Base-by-base conservation (phyloP, 768 basidiomycete genomes). In the Tremella fuciformis region DNA sequence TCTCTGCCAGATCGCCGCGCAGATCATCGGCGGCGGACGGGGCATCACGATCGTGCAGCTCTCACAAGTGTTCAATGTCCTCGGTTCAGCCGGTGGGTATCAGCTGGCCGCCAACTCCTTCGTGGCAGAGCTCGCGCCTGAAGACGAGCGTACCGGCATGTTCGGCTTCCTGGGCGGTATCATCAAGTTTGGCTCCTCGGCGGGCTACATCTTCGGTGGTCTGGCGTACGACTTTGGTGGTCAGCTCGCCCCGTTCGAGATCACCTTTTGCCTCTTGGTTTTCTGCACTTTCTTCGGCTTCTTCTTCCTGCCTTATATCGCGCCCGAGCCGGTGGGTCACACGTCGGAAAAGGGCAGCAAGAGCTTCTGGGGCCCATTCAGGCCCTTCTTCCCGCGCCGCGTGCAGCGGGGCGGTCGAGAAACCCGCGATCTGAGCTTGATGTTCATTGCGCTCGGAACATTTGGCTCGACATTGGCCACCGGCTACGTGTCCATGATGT, bases 41-140 rank as follows among this genome's bases (percentile, higher is more conserved):
- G 74, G 71, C 3, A 64, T 74, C 18, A 38, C 47, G 13, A 66
- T 75, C 34, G 65, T 75, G 24, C 71, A 70, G 49, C 47, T 55
- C n/a, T 70, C 76, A 0, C 77, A 78, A 51, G 34, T 69, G 24
- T 57, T 77, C 59, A 76, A 75, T 13, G 66, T 76, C 21, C 39
- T 75, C 2, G 77, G 77, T 6, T 69, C 69, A 0, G 73, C 67
- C 3, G 73, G 70, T 0, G 77, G 76, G 22, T 76, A 76, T 52
- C 65, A 71, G 50, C 65, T 78, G n/a, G 66, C 70, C 3, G 68
- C 67, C 16, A 78, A 76, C 50, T 60, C 57, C 13, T 77, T 60
- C 50, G 51, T 72, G 15, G 60, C 67, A 2, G 53, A 59, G 0
- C 53, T 78, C 22, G 73, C 69, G 4, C n/a, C n/a, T 0, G 50